phyloP scores from a whole-genome alignment of 2,329 filamentous ascomycete species.

The Diplodia seriata region DNA sequence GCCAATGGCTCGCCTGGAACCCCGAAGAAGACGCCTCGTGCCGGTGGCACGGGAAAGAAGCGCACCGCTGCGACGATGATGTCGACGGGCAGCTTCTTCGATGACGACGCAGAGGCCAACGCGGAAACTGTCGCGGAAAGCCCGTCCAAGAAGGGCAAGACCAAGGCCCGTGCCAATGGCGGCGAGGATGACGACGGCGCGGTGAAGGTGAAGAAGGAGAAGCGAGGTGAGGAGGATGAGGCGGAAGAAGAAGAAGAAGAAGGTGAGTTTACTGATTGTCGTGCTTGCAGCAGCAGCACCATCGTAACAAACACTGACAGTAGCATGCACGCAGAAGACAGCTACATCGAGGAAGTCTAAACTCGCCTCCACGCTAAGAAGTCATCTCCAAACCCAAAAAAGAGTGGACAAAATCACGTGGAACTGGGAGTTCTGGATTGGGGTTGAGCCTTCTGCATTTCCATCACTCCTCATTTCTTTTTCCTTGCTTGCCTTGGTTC shows the following conservation, averaged over 20 bases:
- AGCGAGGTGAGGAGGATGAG: conserved; percentile 34
- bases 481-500: not conserved
- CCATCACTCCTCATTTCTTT: not conserved
- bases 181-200: conserved; percentile 12
- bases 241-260: conserved; percentile 29
- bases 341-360: not conserved
- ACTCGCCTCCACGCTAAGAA: not conserved
- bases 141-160: not conserved
- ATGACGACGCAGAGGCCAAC: not conserved
- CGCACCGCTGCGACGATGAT: not conserved
- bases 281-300: not conserved
- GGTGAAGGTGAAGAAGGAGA: conserved; percentile 37
- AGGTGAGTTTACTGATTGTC: not conserved
- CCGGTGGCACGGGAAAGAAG: conserved; percentile 6
- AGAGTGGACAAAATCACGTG: not conserved
- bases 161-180: not conserved
- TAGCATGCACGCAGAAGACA: not conserved
- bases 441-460: not conserved
- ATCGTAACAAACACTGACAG: not conserved
- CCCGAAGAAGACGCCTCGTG: conserved; percentile 14
- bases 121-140: not conserved
- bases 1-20: conserved; percentile 3
- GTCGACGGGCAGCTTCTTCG: not conserved
- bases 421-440: not conserved
- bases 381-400: not conserved